Evolutionary conservation across 495 filamentous ascomycete genomes (phyloP).

Genomic region (Penicillium fimorum): DNA sequence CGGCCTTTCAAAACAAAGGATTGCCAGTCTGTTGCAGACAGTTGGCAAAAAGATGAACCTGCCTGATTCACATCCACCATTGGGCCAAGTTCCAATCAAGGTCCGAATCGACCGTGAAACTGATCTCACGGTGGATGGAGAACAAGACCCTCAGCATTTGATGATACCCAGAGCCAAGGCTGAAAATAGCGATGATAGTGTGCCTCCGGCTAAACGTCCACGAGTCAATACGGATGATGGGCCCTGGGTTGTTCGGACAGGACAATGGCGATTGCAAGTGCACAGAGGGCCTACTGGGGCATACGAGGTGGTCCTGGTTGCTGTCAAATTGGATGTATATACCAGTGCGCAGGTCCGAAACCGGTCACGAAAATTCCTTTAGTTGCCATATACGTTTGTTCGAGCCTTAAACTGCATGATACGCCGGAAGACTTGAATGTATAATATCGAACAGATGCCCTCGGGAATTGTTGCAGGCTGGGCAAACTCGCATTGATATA

Average conservation of each 20-base stretch:
- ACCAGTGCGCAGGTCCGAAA: slow-evolving; percentile 69
- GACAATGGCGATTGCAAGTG: slow-evolving; percentile 79
- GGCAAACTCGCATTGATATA: slow-evolving; percentile 5
- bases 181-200: slow-evolving; percentile 10
- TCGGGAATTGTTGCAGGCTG: slow-evolving; percentile 1
- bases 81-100: slow-evolving; percentile 46
- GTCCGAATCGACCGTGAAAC: slow-evolving; percentile 66
- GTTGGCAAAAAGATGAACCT: slow-evolving; percentile 78
- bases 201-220: slow-evolving; percentile 51
- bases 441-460: slow-evolving; percentile 9
- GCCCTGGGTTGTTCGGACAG: slow-evolving; percentile 69
- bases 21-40: slow-evolving; percentile 73
- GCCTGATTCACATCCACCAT: slow-evolving; percentile 31
- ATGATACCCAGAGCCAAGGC: slow-evolving; percentile 4
- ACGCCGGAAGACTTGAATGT: background rate
- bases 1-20: slow-evolving; percentile 61
- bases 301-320: slow-evolving; percentile 61
- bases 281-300: slow-evolving; percentile 45
- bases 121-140: slow-evolving; percentile 69
- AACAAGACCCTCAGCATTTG: slow-evolving; percentile 17
- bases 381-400: background rate
- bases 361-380: slow-evolving; percentile 63
- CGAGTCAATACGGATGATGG: slow-evolving; percentile 32
- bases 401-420: background rate
- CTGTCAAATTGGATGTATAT: slow-evolving; percentile 78